Percentiles rank a stretch among this genome's conserved stretches.
Conservation (phyloP, 768 basidiomycete species). For the Lentinula boryana region DNA sequence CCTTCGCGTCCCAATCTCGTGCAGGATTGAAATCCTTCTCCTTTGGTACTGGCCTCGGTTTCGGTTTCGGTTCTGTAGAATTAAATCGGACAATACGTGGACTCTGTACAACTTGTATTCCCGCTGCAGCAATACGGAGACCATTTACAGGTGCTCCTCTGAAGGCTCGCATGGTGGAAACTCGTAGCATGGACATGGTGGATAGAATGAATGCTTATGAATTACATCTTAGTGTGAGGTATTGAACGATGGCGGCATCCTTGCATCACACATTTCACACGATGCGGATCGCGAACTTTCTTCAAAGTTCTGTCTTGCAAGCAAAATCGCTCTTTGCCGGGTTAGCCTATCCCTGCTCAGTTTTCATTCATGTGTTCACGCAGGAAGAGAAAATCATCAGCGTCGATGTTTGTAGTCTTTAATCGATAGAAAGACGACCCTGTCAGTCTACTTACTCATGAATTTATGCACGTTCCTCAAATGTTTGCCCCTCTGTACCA, state of each 20-base stretch:
- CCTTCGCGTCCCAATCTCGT: slow-evolving; percentile 71
- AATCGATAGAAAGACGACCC: too few species aligned
- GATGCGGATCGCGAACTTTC: neutral
- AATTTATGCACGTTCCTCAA: too few species aligned
- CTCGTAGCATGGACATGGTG: slow-evolving; percentile 8
- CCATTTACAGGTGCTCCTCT: neutral
- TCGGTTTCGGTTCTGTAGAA: slow-evolving; percentile 13
- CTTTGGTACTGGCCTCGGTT: slow-evolving; percentile 22
- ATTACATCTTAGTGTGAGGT: neutral
- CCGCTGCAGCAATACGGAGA: neutral
- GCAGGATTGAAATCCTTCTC: slow-evolving; percentile 30
- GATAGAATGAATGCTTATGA: neutral
- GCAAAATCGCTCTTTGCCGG: too few species aligned
- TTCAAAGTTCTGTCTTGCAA: too few species aligned
- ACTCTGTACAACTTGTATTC: neutral
- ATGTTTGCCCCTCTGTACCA: too few species aligned
- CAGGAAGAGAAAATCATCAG: too few species aligned
- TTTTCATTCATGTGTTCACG: too few species aligned
- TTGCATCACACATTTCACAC: neutral
- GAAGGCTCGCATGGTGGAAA: neutral
- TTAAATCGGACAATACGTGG: slow-evolving; percentile 9
- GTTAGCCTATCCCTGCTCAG: too few species aligned
- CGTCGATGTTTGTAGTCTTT: too few species aligned
- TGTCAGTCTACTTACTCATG: too few species aligned
- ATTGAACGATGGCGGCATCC: neutral